These are phyloP conservation scores for Zygosaccharomyces kombuchaensis DNA, from an alignment of 805 yeast genomes.

Conservation along the genomic window DNA sequence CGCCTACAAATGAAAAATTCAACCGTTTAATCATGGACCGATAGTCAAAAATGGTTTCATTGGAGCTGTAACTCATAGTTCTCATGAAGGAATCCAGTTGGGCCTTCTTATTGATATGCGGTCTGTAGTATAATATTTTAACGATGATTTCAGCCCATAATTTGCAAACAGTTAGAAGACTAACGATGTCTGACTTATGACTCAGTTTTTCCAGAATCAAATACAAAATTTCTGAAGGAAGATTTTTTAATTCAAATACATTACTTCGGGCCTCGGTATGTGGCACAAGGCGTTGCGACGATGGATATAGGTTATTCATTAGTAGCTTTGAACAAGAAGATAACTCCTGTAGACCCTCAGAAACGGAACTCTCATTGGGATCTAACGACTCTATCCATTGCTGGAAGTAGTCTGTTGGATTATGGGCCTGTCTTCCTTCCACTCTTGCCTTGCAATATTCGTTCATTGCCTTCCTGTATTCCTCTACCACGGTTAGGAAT, in stretches of 20 bases:
- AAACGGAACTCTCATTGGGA: conserved; percentile 20
- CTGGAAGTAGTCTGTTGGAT: conserved; percentile 27
- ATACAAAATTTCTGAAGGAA: conserved; percentile 56
- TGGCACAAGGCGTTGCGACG: conserved; percentile 2
- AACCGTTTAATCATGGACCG: conserved; percentile 68
- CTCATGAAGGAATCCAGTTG: conserved; percentile 39
- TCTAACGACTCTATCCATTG: conserved; percentile 25
- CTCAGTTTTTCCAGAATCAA: conserved; percentile 62
- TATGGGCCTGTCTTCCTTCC: conserved; percentile 17
- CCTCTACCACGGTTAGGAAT: conserved; percentile 25
- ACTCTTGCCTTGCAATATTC: conserved; percentile 19
- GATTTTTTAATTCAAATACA: conserved; percentile 29
- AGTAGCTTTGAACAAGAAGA: conserved; percentile 17
- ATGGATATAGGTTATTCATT: conserved; percentile 9
- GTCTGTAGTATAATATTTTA: conserved; percentile 85
- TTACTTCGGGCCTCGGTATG: background rate
- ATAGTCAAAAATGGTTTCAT: conserved; percentile 59
- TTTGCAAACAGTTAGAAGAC: conserved; percentile 67
- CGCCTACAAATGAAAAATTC: conserved; percentile 72
- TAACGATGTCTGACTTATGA: conserved; percentile 54
- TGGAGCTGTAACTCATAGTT: conserved; percentile 27
- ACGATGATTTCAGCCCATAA: conserved; percentile 75
- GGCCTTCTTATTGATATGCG: conserved; percentile 60
- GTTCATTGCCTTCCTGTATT: conserved; percentile 26
- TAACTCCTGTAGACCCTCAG: conserved; percentile 20